Percentiles rank a stretch among this genome's conserved stretches.
These are phyloP conservation scores for Rutidosis leptorrhynchoides DNA, from an alignment of 129 eudicot species.

Conservation along the genomic window DNA sequence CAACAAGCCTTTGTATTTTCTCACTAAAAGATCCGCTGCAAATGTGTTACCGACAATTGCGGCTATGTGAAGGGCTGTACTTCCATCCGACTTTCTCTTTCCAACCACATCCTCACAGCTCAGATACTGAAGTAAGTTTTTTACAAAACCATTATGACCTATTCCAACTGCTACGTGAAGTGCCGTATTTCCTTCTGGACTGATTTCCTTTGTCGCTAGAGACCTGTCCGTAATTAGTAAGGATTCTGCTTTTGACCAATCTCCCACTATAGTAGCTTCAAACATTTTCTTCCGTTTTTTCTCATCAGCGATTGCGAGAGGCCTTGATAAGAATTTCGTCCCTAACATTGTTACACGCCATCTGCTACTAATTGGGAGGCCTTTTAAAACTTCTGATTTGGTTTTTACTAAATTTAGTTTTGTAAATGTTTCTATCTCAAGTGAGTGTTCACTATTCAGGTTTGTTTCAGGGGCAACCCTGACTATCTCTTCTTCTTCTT, in stretches of 20 bases:
- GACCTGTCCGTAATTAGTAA: neutral
- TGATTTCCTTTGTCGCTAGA: neutral
- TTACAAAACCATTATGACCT: neutral
- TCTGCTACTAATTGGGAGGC: no score
- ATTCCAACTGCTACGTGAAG: conserved; percentile 18
- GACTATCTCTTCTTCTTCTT: no score
- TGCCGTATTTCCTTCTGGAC: neutral
- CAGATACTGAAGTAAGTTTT: neutral
- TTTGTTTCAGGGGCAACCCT: no score
- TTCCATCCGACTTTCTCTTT: conserved; percentile 5
- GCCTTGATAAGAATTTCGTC: no score
- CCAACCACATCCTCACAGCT: neutral
- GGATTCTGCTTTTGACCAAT: neutral
- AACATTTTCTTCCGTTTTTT: neutral
- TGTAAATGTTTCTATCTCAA: no score
- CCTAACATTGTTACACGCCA: no score
- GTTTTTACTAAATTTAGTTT: no score
- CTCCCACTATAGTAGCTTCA: neutral
- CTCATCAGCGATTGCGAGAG: no score
- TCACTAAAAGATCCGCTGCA: conserved; percentile 9
- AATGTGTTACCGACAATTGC: conserved; percentile 15
- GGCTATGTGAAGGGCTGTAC: conserved; percentile 26
- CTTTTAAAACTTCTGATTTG: no score
- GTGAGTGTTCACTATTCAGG: no score
- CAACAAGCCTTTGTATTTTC: neutral